A percentile compares a stretch with the other conserved stretches of the same genome.
phyloP scores from a whole-genome alignment of 495 filamentous ascomycete species.

The Hyaloscypha bicolor region DNA sequence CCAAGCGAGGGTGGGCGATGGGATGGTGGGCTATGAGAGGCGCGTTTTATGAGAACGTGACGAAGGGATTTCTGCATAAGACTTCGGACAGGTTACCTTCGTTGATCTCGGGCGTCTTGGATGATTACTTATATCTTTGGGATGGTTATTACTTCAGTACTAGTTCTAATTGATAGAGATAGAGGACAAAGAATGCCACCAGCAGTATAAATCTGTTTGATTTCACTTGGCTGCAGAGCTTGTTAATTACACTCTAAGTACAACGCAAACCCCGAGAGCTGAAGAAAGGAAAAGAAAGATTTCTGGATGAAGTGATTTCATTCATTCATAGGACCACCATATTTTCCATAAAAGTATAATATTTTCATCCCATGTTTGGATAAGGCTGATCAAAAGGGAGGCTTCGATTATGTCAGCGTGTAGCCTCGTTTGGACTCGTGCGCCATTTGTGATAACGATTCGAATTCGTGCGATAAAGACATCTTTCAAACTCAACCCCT shows the following conservation, averaged over 20 bases:
- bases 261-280: no score
- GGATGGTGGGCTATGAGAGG: constrained; percentile 95
- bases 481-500: background rate
- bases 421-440: background rate
- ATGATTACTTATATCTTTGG: constrained; percentile 97
- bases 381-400: no score
- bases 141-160: constrained; percentile 88
- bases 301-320: no score
- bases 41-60: constrained; percentile 93
- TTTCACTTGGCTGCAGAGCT: no score
- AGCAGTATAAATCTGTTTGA: no score
- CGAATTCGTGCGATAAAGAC: background rate
- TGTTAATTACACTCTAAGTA: no score
- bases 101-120: constrained; percentile 78
- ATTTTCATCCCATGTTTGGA: no score
- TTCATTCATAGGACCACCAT: no score
- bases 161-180: constrained; percentile 31
- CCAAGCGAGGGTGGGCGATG: constrained; percentile 82
- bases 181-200: background rate
- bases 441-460: background rate
- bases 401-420: no score
- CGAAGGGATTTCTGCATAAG: constrained; percentile 70
- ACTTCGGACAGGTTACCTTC: constrained; percentile 75
- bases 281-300: no score
- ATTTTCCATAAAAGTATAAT: no score